Conservation (phyloP, 2,329 filamentous ascomycete genomes). For the Curvularia sp. region DNA sequence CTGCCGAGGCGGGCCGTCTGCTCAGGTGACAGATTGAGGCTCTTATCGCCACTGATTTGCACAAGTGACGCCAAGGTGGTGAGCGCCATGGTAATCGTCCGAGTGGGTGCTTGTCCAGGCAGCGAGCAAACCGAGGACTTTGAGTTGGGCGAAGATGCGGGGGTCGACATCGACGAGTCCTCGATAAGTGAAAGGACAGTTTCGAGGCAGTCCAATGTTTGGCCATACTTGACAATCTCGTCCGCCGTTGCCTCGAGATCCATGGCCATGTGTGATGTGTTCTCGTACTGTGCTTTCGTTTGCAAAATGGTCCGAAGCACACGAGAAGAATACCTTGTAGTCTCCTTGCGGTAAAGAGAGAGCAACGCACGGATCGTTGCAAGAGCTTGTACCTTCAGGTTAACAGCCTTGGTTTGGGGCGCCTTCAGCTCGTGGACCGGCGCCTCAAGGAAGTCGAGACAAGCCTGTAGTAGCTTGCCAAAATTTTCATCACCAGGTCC, state of each 20-base stretch:
- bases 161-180: conserved; percentile 34
- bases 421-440: conserved; percentile 57
- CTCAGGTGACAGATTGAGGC: conserved; percentile 38
- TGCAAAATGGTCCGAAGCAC: conserved; percentile 72
- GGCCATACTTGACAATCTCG: conserved; percentile 72
- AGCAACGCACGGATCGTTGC: conserved; percentile 77
- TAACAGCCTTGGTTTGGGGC: conserved; percentile 70
- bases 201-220: conserved; percentile 62
- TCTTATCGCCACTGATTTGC: conserved; percentile 44
- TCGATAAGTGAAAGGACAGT: conserved; percentile 51
- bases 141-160: conserved; percentile 40
- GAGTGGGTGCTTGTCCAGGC: conserved; percentile 29
- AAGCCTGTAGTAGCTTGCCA: conserved; percentile 69
- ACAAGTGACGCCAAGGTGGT: conserved; percentile 50
- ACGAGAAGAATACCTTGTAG: conserved; percentile 71
- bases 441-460: conserved; percentile 76
- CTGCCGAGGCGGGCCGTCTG: conserved; percentile 50
- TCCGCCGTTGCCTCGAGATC: conserved; percentile 77
- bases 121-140: conserved; percentile 44
- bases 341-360: conserved; percentile 69
- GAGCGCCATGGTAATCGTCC: conserved; percentile 52
- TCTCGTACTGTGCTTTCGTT: conserved; percentile 71
- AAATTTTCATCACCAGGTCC: conserved; percentile 74
- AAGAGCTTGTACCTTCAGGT: conserved; percentile 76
- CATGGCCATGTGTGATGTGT: conserved; percentile 73